Evolutionary conservation across 2,329 filamentous ascomycete genomes (phyloP), one percentile per base, ranked within the genome.

Genomic region (Colletotrichum sp.): DNA sequence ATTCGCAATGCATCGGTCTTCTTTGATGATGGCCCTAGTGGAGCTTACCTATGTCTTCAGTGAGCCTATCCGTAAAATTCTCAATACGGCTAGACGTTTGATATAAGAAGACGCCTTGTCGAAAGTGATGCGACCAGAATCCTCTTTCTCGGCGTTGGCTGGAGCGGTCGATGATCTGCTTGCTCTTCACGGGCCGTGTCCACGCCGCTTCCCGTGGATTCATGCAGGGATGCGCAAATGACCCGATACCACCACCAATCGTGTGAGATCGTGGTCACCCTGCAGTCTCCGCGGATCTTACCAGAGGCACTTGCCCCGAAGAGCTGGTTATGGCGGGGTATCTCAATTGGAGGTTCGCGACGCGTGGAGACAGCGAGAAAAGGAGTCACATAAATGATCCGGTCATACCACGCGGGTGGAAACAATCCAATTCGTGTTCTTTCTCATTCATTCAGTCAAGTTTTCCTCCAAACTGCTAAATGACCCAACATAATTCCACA

Each of bases 381-480:
- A n/a, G 18, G 10, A 48, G 10, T 21, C 10, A 0, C 43, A 48
- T 21, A 21, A 21, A 48, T 7, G 1, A 3, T 48, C 43, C 43
- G 18, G 43, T 21, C 18, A 21, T 48, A 12, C 43, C 18, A 48
- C 43, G 0, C 18, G 6, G n/a, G 43, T 48, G 43, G 6, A 48
- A 21, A 48, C 43, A 48, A 0, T 43, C 39, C 18, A 48, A 48
- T 10, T 1, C 2, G 16, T n/a, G 0, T 43, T 21, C 0, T 48
- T 21, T 0, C 2, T 48, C n/a, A n/a, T n/a, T 4, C 6, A 13
- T 13, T 6, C 0, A 21, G 1, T 21, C 0, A n/a, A 3, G 0
- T 0, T 8, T 48, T 1, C 18, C 43, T 21, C 18, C 18, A n/a
- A 3, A 21, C 43, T 21, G n/a, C 10, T 13, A 16, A n/a, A 15